Conservation (phyloP, 2,329 filamentous ascomycete genomes). For the Scytalidium lignicola region DNA sequence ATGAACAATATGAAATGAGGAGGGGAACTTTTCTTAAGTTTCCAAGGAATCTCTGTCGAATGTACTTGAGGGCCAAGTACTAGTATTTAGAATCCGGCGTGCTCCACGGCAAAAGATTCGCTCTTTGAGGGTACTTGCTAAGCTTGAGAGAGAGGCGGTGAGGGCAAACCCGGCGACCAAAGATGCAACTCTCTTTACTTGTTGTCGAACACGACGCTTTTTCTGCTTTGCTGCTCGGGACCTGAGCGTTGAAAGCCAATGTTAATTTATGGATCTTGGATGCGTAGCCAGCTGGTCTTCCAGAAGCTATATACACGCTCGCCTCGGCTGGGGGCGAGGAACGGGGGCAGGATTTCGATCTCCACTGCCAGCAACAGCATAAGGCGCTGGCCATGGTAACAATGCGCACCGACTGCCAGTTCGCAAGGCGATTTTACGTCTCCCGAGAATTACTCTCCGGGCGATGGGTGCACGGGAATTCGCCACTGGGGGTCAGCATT, state of each 20-base stretch:
- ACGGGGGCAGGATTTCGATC: not conserved
- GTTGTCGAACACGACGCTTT: not conserved
- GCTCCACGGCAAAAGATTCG: not conserved
- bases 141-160: not conserved
- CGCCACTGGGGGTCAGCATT: not conserved
- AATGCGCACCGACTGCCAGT: not conserved
- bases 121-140: not conserved
- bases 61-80: not conserved
- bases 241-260: not conserved
- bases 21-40: not conserved
- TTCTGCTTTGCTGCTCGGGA: not conserved
- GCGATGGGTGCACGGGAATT: not conserved
- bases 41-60: not conserved
- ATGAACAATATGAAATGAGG: conserved; percentile 7
- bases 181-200: not conserved
- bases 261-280: not conserved
- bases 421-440: not conserved
- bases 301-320: not conserved
- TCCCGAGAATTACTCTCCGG: not conserved
- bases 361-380: not conserved
- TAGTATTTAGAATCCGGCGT: not conserved
- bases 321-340: not conserved
- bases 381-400: not conserved
- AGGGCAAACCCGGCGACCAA: not conserved
- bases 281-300: not conserved